Conservation (phyloP, 805 yeast species). For the Torulaspora gathmanii region DNA sequence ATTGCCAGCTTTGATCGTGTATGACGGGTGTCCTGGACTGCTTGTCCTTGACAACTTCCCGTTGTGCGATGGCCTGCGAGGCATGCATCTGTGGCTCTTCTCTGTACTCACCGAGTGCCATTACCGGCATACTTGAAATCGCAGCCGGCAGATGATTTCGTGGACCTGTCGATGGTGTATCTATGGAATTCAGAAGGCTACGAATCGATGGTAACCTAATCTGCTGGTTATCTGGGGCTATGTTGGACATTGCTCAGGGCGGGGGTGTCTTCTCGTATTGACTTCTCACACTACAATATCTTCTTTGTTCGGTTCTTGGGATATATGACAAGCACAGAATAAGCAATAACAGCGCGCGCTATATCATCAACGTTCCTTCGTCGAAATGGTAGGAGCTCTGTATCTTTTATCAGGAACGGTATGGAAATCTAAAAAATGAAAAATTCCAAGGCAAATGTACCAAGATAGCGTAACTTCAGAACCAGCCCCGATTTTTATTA, state of each 20-base stretch:
- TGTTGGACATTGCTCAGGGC: neutral
- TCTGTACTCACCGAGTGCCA: neutral
- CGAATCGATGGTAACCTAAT: conserved; percentile 17
- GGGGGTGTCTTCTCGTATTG: neutral
- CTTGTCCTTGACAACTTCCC: neutral
- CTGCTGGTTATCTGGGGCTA: conserved; percentile 6
- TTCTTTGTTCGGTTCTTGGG: neutral
- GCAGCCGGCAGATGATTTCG: neutral
- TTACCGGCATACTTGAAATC: neutral
- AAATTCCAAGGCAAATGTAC: neutral
- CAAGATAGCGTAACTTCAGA: neutral
- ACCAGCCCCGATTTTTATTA: neutral
- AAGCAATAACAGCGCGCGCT: neutral
- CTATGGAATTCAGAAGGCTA: conserved; percentile 13
- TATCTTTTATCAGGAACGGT: no score
- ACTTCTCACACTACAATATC: no score
- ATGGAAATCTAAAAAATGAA: neutral
- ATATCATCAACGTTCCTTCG: neutral
- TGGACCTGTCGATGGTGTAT: conserved; percentile 1
- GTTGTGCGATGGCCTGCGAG: neutral
- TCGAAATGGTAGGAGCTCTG: no score
- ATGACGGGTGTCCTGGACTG: neutral
- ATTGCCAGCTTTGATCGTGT: conserved; percentile 1
- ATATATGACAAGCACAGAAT: neutral
- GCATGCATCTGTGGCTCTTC: neutral